Evolutionary conservation across 2,329 filamentous ascomycete species (phyloP).

Genomic region (Aschersonia sp.): DNA sequence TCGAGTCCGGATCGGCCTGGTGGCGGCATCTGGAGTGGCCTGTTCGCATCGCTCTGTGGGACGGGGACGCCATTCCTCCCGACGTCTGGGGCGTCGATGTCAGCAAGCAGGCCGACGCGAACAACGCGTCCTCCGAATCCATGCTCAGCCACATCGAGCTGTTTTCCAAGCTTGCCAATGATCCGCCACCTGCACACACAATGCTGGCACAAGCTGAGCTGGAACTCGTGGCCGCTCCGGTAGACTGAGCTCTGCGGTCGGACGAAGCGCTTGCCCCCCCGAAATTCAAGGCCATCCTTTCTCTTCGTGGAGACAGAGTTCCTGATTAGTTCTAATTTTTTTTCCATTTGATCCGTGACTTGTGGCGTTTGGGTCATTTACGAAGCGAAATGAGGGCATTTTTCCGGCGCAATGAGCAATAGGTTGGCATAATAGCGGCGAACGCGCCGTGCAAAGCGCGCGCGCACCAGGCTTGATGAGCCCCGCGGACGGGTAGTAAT

Average conservation of each 20-base stretch:
- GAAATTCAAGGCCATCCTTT: too few relatives aligned
- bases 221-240: conserved; percentile 16
- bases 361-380: too few relatives aligned
- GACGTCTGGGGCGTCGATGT: conserved; percentile 43
- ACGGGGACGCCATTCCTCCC: conserved; percentile 35
- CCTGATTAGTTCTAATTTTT: too few relatives aligned
- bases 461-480: too few relatives aligned
- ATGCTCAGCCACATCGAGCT: conserved; percentile 26
- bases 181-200: conserved; percentile 12
- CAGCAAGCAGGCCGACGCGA: conserved; percentile 23
- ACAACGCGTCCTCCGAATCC: conserved; percentile 18
- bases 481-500: too few relatives aligned
- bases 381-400: too few relatives aligned
- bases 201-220: conserved; percentile 16
- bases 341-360: too few relatives aligned
- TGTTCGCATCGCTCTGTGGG: conserved; percentile 42
- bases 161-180: conserved; percentile 21
- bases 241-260: conserved; percentile 12
- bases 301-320: too few relatives aligned
- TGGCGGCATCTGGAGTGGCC: conserved; percentile 49
- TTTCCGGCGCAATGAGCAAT: too few relatives aligned
- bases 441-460: too few relatives aligned
- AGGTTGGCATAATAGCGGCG: too few relatives aligned
- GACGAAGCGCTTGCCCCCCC: conserved; percentile 1
- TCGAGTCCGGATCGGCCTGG: conserved; percentile 43